Evolutionary conservation across 1,284 basidiomycete genomes (phyloP), one percentile per base, ranked within the genome.

Genomic region (Naganishia albida): DNA sequence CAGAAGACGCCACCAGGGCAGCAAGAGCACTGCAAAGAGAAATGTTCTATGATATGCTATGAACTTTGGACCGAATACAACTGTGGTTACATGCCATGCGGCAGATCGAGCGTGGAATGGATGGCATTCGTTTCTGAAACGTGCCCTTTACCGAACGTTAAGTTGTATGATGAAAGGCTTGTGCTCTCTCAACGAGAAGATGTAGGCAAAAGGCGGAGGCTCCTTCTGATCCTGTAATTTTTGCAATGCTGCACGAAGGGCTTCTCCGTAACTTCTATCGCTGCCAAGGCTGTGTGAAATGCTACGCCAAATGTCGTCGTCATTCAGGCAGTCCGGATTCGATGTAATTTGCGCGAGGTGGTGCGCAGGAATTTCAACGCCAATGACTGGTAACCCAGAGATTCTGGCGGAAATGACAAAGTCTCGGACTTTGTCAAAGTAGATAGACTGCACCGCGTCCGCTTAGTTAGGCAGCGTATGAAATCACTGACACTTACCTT

Each of bases 231-330:
- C 40, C 38, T 52, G 50, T 2, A 40, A 13, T 30, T 50, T 43
- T 18, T 40, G 48, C 26, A 67, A 50, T 20, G 55, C 34, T 28
- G 38, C 25, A 3, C 62, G 46, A 16, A 67, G 28, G 6, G 55
- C 38, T 16, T 54, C 54, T 4, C 30, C 62, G 44, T 64, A 64
- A 15, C 48, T 40, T 30, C 66, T 54, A 16, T 67, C 66, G 49
- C 30, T 46, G 7, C 53, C 62, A 42, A 63, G 38, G 30, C 48
- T 26, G 15, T 39, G 48, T 28, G 46, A 51, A 15, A 75, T 40
- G 2, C 56, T 39, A 23, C 75, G 67, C 75, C 76, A 78, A 1
- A 67, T 63, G 28, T 78, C 78, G 59, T 80, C 78, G 38, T 78
- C 77, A 2, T 42, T 64, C 12, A 78, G 50, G 77, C 78, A 79